A percentile compares a stretch with the other conserved stretches of the same genome.
Conservation (phyloP, 495 filamentous ascomycete genomes). For the Penicillium pulvis region DNA sequence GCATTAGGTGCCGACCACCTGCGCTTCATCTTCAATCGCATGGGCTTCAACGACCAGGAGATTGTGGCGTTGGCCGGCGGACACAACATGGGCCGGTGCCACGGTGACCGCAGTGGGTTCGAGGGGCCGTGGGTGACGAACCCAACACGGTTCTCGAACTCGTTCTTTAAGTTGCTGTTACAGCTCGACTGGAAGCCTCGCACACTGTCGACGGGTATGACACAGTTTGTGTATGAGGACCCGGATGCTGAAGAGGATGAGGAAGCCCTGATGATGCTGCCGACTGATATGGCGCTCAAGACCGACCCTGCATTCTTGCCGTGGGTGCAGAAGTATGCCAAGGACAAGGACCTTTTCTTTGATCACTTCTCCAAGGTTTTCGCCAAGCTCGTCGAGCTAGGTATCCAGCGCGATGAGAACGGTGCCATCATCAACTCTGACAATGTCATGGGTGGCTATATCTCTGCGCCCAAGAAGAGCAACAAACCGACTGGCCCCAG, state of each 20-base stretch:
- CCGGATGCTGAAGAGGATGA: constrained; percentile 55
- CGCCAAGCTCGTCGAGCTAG: constrained; percentile 63
- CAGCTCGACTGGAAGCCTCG: constrained; percentile 57
- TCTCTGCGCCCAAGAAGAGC: constrained; percentile 62
- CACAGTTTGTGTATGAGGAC: constrained; percentile 61
- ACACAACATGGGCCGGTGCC: constrained; percentile 63
- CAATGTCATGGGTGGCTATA: constrained; percentile 55
- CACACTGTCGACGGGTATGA: constrained; percentile 52
- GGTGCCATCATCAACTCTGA: constrained; percentile 54
- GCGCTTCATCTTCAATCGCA: constrained; percentile 59
- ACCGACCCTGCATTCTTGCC: constrained; percentile 40
- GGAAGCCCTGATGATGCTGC: constrained; percentile 59
- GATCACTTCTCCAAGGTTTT: constrained; percentile 61
- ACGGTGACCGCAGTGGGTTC: constrained; percentile 61
- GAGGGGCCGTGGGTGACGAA: constrained; percentile 65
- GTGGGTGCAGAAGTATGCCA: constrained; percentile 62
- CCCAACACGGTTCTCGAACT: constrained; percentile 65
- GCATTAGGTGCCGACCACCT: constrained; percentile 60
- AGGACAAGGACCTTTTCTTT: constrained; percentile 64
- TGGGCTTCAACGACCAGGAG: constrained; percentile 68
- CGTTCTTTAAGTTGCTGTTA: constrained; percentile 60
- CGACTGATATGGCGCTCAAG: constrained; percentile 46
- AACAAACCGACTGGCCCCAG: constrained; percentile 42
- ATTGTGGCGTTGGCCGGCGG: constrained; percentile 64
- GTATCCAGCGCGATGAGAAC: constrained; percentile 54